These are phyloP conservation scores for Immersiella caudata DNA, from an alignment of 495 filamentous ascomycete species.

Conservation along the genomic window DNA sequence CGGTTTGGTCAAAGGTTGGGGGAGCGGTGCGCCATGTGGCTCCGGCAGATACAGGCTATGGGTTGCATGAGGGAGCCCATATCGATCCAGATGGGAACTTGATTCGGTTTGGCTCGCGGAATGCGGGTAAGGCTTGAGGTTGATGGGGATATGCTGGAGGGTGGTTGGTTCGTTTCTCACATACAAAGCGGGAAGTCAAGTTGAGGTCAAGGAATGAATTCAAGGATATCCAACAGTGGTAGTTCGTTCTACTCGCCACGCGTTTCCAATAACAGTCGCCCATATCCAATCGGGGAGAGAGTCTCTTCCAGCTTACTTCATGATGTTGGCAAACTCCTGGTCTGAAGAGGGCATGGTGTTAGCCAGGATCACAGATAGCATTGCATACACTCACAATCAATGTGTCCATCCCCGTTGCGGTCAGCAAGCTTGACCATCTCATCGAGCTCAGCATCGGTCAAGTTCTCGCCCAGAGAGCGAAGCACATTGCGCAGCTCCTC, in stretches of 20 bases:
- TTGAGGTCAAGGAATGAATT: neutral
- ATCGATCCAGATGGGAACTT: conserved; percentile 11
- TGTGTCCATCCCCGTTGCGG: conserved; percentile 50
- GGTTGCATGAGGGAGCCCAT: conserved; percentile 14
- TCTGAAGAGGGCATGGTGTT: conserved; percentile 56
- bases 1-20: conserved; percentile 9
- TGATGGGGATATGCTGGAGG: neutral
- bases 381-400: conserved; percentile 45
- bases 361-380: neutral
- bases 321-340: conserved; percentile 94
- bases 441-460: conserved; percentile 51
- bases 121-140: neutral
- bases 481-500: conserved; percentile 51
- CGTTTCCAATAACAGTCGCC: neutral
- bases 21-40: conserved; percentile 2
- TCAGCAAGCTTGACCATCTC: conserved; percentile 54
- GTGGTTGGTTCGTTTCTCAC: neutral
- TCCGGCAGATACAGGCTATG: neutral
- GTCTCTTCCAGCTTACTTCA: conserved; percentile 48
- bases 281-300: neutral
- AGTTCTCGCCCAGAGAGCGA: conserved; percentile 50
- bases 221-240: neutral
- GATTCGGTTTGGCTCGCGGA: conserved; percentile 14
- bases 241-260: neutral
- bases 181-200: neutral